Evolutionary conservation across 805 yeast species (phyloP), one percentile per base, ranked within the genome.

Genomic region (Saccharomycopsis javanensis): DNA sequence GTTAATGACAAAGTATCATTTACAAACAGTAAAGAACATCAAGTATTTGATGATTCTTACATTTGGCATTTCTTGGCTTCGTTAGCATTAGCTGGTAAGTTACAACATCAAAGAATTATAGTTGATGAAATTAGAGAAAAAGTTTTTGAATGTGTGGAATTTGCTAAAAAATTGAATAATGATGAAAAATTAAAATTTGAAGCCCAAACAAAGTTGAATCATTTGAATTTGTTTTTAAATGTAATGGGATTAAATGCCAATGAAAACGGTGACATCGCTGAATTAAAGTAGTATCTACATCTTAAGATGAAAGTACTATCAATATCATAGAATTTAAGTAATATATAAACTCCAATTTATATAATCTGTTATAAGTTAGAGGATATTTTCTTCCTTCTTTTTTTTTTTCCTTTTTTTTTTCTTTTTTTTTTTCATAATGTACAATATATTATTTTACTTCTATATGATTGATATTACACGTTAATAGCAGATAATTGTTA

Each of bases 31-130:
- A 68, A 69, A 42, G 74, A 74, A 55, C 52, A 58, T 18, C 58
- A 58, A 35, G 64, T 63, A 37, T 75, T 72, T 56, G 92, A 86
- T 65, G 90, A 84, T 62, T 80, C 90, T 37, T 90, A 91, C 66
- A 89, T 89, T 54, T 92, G 99, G 99, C 97, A 92, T 73, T 91
- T 92, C 67, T 79, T 92, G 70, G 99, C 99, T 23, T 86, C 96
- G 13, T 78, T 92, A 60, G 92, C 98, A 0, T 75, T 92, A 61
- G 92, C 96, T 60, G 96, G 97, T 62, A 85, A 86, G 68, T 74
- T 88, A 64, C 85, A 85, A 65, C 97, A 91, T 68, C 97, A 92
- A 77, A 81, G 97, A 73, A 82, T 88, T 60, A 86, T 92, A 64
- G 96, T 92, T 48, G 97, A 90, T 69, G 97, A 89, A 68, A 90